A percentile compares a stretch with the other conserved stretches of the same genome.
phyloP scores from a whole-genome alignment of 225 moss, liverwort and hornwort species.

The Polytrichum commune region DNA sequence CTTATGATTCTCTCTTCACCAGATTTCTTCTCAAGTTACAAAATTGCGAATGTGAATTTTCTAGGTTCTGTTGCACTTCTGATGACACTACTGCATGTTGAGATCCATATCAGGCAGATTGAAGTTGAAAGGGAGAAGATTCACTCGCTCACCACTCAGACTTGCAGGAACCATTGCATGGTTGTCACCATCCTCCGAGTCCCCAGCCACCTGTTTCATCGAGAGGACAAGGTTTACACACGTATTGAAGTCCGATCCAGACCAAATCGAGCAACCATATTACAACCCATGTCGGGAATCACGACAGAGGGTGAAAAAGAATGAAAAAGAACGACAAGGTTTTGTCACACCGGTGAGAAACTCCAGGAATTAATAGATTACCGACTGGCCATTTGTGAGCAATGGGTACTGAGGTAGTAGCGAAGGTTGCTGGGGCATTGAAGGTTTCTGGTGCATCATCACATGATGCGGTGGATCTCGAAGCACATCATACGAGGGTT shows the following conservation, averaged over 20 bases:
- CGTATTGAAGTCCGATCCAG: no score
- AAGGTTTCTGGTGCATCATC: constrained; percentile 61
- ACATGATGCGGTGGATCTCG: constrained; percentile 73
- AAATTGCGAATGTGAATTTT: no score
- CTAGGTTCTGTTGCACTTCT: no score
- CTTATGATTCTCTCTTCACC: neutral
- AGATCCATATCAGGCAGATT: constrained; percentile 54
- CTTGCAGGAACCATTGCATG: constrained; percentile 73
- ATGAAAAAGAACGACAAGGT: no score
- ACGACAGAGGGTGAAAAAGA: no score
- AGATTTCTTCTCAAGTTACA: no score
- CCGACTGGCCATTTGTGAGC: constrained; percentile 77
- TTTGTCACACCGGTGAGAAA: no score
- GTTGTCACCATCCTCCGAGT: constrained; percentile 58
- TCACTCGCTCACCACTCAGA: constrained; percentile 64
- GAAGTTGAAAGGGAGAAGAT: constrained; percentile 68
- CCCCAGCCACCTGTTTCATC: constrained; percentile 30
- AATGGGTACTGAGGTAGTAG: constrained; percentile 63
- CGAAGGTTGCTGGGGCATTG: no score
- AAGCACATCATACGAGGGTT: constrained; percentile 84
- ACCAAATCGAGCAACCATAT: no score
- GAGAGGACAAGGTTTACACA: no score
- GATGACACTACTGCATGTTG: no score
- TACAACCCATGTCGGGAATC: no score
- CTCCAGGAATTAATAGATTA: constrained; percentile 1